phyloP scores from a whole-genome alignment of 2,329 filamentous ascomycete genomes.

The Pseudodiploospora longispora region DNA sequence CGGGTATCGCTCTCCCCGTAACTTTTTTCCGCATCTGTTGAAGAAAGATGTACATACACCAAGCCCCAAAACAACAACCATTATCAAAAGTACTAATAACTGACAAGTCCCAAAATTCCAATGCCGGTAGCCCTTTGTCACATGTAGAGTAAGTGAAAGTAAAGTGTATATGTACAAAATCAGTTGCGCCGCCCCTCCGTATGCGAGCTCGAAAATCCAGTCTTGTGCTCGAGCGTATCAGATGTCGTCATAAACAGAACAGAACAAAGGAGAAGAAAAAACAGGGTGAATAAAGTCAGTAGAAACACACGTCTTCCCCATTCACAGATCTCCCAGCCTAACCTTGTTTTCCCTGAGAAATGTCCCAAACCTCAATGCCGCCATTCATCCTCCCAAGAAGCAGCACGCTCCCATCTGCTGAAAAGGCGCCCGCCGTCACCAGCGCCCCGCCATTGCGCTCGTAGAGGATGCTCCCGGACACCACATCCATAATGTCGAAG shows the following conservation, averaged over 20 bases:
- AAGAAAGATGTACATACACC: not conserved
- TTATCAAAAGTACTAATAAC: too few relatives aligned
- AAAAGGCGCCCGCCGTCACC: slow-evolving; percentile 29
- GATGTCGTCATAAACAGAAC: too few relatives aligned
- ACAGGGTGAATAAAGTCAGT: not conserved
- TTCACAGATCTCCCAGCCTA: slow-evolving; percentile 6
- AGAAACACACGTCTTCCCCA: not conserved
- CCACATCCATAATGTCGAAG: slow-evolving; percentile 32
- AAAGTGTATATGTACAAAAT: too few relatives aligned
- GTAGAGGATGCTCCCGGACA: slow-evolving; percentile 23
- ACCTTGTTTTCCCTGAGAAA: slow-evolving; percentile 3
- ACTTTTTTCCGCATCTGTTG: too few relatives aligned
- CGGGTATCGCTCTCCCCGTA: too few relatives aligned
- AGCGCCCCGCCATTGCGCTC: slow-evolving; percentile 17
- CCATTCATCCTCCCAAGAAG: slow-evolving; percentile 28
- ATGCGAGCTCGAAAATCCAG: too few relatives aligned
- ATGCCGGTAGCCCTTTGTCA: too few relatives aligned
- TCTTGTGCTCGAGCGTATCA: too few relatives aligned
- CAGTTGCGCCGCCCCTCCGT: too few relatives aligned
- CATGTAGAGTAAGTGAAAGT: too few relatives aligned
- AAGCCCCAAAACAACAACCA: too few relatives aligned
- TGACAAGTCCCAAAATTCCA: too few relatives aligned
- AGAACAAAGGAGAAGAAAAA: not conserved
- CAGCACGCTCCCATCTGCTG: slow-evolving; percentile 20
- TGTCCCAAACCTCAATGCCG: slow-evolving; percentile 25